A percentile compares a stretch with the other conserved stretches of the same genome.
Evolutionary conservation across 352 stramenopile genomes (phyloP).

Genomic region (Phytophthora citrophthora): DNA sequence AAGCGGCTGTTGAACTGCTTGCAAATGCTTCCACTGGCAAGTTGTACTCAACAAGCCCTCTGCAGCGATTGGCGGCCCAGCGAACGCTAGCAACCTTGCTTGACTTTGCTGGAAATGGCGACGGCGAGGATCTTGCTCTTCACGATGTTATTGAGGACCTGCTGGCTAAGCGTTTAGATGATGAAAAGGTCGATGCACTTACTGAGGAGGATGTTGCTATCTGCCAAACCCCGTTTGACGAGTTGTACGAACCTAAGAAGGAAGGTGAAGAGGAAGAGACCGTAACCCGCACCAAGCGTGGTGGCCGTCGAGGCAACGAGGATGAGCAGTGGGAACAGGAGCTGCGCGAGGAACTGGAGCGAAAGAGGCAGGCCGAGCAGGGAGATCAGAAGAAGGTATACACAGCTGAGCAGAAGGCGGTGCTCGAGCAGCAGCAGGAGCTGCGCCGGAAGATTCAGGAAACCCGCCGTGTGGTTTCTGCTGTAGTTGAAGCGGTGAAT

Average conservation of each 20-base stretch:
- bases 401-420: constrained; percentile 60
- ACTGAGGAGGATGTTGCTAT: constrained; percentile 66
- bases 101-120: constrained; percentile 81
- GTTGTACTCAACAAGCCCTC: constrained; percentile 54
- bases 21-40: constrained; percentile 49
- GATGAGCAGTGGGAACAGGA: constrained; percentile 89
- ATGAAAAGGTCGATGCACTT: constrained; percentile 56
- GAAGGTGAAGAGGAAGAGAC: constrained; percentile 35
- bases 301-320: constrained; percentile 65
- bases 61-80: constrained; percentile 70
- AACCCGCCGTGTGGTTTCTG: constrained; percentile 46
- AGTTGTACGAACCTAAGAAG: constrained; percentile 78
- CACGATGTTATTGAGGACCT: constrained; percentile 72
- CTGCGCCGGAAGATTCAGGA: constrained; percentile 55
- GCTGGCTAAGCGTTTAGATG: constrained; percentile 60
- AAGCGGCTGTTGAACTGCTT: constrained; percentile 54
- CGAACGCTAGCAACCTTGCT: constrained; percentile 76
- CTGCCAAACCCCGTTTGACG: constrained; percentile 69
- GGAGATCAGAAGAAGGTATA: constrained; percentile 54
- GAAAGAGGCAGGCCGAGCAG: constrained; percentile 62
- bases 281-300: constrained; percentile 39
- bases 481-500: constrained; percentile 64
- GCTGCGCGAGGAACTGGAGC: constrained; percentile 79
- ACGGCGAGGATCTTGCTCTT: constrained; percentile 76
- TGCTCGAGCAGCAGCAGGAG: constrained; percentile 66